phyloP scores from a whole-genome alignment of 202 grass and related monocot genomes.

The Zizania palustris region DNA sequence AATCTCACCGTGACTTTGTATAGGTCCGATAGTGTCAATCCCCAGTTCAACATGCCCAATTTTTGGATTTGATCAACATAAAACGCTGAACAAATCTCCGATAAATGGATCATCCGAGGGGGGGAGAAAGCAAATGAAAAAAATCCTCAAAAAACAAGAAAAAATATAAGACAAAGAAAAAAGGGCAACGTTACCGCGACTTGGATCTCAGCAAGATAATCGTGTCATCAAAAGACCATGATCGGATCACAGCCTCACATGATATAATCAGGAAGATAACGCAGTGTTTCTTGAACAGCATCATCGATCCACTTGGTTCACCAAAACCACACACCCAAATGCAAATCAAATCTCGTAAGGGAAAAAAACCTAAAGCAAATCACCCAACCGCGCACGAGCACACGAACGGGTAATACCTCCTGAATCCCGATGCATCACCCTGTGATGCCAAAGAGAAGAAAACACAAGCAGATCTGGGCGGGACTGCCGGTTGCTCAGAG shows the following conservation, averaged over 20 bases:
- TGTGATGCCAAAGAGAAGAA: no score
- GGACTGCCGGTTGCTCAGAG: no score
- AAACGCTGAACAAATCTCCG: neutral
- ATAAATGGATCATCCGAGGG: neutral
- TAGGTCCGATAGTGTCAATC: no score
- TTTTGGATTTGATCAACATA: no score
- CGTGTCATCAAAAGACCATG: slow-evolving; percentile 59
- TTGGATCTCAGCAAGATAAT: slow-evolving; percentile 64
- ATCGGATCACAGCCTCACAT: neutral
- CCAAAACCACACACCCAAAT: neutral
- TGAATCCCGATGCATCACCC: no score
- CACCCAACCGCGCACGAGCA: no score
- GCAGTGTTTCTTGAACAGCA: slow-evolving; percentile 61
- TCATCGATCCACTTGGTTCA: slow-evolving; percentile 60
- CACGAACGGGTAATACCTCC: no score
- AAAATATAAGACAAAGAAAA: neutral
- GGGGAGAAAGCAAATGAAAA: neutral
- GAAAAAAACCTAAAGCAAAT: neutral
- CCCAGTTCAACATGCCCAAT: no score
- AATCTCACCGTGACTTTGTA: no score
- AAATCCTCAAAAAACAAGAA: neutral
- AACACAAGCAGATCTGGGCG: no score
- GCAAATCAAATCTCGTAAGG: neutral
- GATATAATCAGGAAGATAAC: slow-evolving; percentile 69
- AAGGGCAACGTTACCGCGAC: no score